Base-by-base conservation (phyloP, 2,329 filamentous ascomycete species). In the Fusarium domesticum region DNA sequence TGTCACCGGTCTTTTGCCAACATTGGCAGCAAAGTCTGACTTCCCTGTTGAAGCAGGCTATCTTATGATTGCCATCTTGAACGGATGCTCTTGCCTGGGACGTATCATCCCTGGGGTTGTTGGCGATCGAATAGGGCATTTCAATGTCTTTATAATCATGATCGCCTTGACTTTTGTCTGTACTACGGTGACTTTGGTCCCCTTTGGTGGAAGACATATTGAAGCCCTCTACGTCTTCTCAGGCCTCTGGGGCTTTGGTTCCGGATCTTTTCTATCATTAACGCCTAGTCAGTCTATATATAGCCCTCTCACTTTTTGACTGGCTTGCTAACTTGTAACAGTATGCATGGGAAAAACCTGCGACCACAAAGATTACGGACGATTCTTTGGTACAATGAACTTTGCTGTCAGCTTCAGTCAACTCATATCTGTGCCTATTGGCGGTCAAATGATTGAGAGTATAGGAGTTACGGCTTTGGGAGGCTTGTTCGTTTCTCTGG, bases 341-440 rank as follows among this genome's bases (percentile, higher is more conserved):
- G 71, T 71, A 0, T 73, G 71, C 46, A 63, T 72, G 7, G 70
- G 69, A 1, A 66, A 70, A 35, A 59, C 71, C 0, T 73, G 70
- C 45, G 57, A 66, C 3, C 65, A 69, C 0, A 65, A 70, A 43
- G 66, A 72, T 15, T 73, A 71, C 45, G 70, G 70, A 1, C 57
- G 68, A 14, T 73, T 67, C 28, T 70, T 45, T 8, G 58, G 53
- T 51, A 19, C 28, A 5, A 31, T 31, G 28, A 5, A 5, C 8
- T 31, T 31, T 10, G 28, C 15, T 10, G 28, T 10, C 28, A 31
- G 28, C 28, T 31, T 31, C 7, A 31, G 28, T 10, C 28, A 31
- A n/a, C 28, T 31, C 11, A 31, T 31, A 31, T 31, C 28, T 4
- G 28, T 31, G 28, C 28, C 28, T 5, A 10, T 31, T 31, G 28